Evolutionary conservation across 352 stramenopile species (phyloP), one percentile per base, ranked within the genome.

Genomic region (Phytophthora quininea): DNA sequence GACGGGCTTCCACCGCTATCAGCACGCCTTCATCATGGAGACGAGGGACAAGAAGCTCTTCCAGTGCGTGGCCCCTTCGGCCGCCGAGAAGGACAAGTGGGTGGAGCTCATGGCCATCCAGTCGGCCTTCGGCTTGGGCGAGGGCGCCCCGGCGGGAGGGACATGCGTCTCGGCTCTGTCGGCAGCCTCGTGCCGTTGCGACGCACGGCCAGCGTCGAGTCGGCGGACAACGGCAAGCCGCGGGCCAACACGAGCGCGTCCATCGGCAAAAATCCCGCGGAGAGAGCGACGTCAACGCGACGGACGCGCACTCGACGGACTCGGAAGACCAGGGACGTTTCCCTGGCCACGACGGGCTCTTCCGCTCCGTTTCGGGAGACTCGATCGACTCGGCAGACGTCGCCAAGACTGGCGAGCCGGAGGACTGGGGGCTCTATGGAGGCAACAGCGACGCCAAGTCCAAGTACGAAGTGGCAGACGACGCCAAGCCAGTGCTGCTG

Each of bases 21-120:
- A 84, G 38, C 70, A 91, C 55, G 85, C 76, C 2, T 93, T 95
- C 42, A 64, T 76, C 3, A 84, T 95, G 55, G 86, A 93, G 64
- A 95, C 84, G 38, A 64, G 65, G 9, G 84, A 93, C 29, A 79
- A 80, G 48, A 92, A 91, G 65, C 67, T 92, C 14, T 91, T 91
- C 56, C 80, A 91, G 49, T 95, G 88, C 59, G 75, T 88, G 1
- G 88, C 86, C 47, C 76, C 84, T 2, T 76, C 53, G 4, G 66
- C 45, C 2, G 64, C 63, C 12, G 85, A 88, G 14, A 90, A 93
- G 72, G 50, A 62, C 49, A 72, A 79, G 56, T 95, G 88, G 88
- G 67, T 92, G 31, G 75, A 88, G 42, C 72, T 92, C 32, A 86
- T 93, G 73, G 58, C 56, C 33, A 53, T 67, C 31, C 74, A 74